Evolutionary conservation across 2,329 filamentous ascomycete genomes (phyloP).

Genomic region (Fusarium liriodendri): DNA sequence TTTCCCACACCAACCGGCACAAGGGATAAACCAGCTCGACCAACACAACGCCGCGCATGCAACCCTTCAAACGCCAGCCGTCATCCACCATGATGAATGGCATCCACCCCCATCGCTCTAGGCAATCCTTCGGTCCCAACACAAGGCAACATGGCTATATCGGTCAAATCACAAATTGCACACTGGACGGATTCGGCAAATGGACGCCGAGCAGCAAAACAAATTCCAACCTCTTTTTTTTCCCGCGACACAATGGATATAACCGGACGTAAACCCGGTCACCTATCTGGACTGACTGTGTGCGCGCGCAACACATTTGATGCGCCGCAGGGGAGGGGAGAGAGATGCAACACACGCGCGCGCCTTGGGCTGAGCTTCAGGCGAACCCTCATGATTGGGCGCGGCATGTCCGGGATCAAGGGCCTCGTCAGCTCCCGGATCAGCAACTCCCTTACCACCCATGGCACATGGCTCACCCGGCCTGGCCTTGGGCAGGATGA

Average conservation of each 20-base stretch:
- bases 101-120: neutral
- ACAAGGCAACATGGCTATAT: slow-evolving; percentile 9
- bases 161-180: slow-evolving; percentile 1
- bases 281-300: neutral
- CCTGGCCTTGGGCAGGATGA: neutral
- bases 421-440: slow-evolving; percentile 41
- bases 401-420: slow-evolving; percentile 37
- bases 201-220: slow-evolving; percentile 9
- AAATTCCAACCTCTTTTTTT: neutral
- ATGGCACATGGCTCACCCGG: slow-evolving; percentile 14
- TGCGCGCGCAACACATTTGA: neutral
- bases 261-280: neutral
- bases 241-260: slow-evolving; percentile 4
- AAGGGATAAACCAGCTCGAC: slow-evolving; percentile 25
- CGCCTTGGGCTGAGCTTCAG: slow-evolving; percentile 5
- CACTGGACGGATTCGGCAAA: neutral
- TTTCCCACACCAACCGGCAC: slow-evolving; percentile 14
- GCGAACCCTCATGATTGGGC: slow-evolving; percentile 32
- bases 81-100: slow-evolving; percentile 3
- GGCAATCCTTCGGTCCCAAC: neutral
- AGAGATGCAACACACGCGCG: slow-evolving; percentile 1
- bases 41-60: slow-evolving; percentile 19
- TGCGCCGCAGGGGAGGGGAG: neutral
- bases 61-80: slow-evolving; percentile 6
- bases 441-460: slow-evolving; percentile 27